Base-by-base conservation (phyloP, 2,329 filamentous ascomycete genomes). In the Aspergillus pseudoviridinutans region DNA sequence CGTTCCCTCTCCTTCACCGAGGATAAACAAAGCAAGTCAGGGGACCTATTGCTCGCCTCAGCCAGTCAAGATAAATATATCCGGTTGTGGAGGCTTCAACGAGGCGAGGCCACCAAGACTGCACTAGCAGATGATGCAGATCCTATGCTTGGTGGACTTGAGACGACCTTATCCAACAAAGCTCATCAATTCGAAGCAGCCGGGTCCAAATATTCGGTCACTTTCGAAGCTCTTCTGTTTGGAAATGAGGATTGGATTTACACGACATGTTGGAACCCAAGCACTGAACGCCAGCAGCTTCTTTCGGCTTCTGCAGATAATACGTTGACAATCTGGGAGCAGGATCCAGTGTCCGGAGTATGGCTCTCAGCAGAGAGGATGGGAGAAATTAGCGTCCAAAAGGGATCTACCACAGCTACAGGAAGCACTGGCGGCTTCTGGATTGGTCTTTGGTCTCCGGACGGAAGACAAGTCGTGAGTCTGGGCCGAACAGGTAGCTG, bases 171-270 rank as follows among this genome's bases (percentile, higher is more conserved):
- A 0, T 91, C 91, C 0, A 97, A 97, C 74, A 97, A 97, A 75
- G 88, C 90, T 0, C 89, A 97, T 71, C 84, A 84, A 55, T 85
- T 99, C 58, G 82, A 84, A 46, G 81, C 84, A 2, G 79, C 76
- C 0, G 80, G 76, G 1, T 79, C 78, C 3, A 87, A 88, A 63
- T 93, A 90, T 73, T 90, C 89, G 6, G 81, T 96, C 56, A 96
- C 92, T 0, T 97, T 99, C 64, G 94, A 99, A 73, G 94, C 94
- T 1, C 80, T 99, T 2, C 82, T 99, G 5, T 84, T 99, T 2
- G 94, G 94, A 8, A 94, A 99, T 69, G 94, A 99, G 71, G 94
- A 99, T 69, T 99, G 94, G 94, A 93, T 99, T 57, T 97, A 96
- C 74, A 95, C 90, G 56, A 87, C 90, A 1, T 80, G 82, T 55